These are phyloP conservation scores for Auricularia auricula-judae DNA, from an alignment of 768 basidiomycete species.

Conservation along the genomic window DNA sequence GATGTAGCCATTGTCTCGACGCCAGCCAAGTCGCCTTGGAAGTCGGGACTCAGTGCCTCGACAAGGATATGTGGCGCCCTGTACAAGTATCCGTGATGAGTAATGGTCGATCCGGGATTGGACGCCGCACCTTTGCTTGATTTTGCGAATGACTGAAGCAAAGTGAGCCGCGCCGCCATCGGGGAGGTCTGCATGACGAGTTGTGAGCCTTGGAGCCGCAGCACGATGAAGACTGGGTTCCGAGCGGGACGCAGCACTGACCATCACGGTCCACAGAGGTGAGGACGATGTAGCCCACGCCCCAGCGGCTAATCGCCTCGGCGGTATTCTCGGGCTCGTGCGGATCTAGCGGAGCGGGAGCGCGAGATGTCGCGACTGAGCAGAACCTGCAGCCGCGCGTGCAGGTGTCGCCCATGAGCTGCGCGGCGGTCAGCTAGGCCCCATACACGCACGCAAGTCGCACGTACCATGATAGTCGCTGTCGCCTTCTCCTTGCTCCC, in stretches of 20 bases:
- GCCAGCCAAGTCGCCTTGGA: constrained; percentile 64
- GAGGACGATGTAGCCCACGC: constrained; percentile 92
- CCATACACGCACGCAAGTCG: not conserved
- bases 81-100: not conserved
- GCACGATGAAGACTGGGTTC: not conserved
- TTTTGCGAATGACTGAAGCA: constrained; percentile 87
- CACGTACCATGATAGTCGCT: constrained; percentile 91
- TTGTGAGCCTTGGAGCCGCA: not conserved
- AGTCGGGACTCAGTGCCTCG: constrained; percentile 94
- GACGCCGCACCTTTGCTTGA: constrained; percentile 75
- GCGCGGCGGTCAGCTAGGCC: not conserved
- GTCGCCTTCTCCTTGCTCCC: constrained; percentile 60
- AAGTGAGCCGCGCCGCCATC: constrained; percentile 94
- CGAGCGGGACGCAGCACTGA: constrained; percentile 24
- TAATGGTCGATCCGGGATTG: not conserved
- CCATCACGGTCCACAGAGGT: constrained; percentile 97
- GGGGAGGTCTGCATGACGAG: constrained; percentile 52
- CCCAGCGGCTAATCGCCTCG: constrained; percentile 96
- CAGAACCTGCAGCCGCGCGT: constrained; percentile 97
- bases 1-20: constrained; percentile 81
- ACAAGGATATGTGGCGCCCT: constrained; percentile 94
- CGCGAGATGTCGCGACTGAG: constrained; percentile 85
- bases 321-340: constrained; percentile 98
- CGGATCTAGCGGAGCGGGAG: constrained; percentile 84
- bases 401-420: constrained; percentile 99